These are phyloP conservation scores for Malassezia equina DNA, from an alignment of 1,284 basidiomycete species.

Conservation along the genomic window DNA sequence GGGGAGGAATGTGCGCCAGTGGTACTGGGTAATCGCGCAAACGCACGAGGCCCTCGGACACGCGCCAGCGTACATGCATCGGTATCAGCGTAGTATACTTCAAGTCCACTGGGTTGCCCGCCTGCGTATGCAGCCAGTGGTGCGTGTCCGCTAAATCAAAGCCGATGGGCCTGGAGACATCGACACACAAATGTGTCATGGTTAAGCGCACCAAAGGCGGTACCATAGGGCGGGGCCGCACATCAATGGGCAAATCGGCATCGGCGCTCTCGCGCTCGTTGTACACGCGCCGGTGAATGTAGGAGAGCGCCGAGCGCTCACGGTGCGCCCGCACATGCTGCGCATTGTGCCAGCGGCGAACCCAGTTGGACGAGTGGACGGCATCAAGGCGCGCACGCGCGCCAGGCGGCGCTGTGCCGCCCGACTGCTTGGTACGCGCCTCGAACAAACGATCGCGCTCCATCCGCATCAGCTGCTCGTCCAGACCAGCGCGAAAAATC, in stretches of 20 bases:
- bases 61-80: slow-evolving; percentile 64
- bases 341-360: slow-evolving; percentile 42
- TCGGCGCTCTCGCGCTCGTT: slow-evolving; percentile 15
- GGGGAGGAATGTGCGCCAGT: slow-evolving; percentile 51
- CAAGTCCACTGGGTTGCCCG: slow-evolving; percentile 63
- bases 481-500: slow-evolving; percentile 66
- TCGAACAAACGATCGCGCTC: slow-evolving; percentile 69
- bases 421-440: neutral
- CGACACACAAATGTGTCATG: slow-evolving; percentile 58
- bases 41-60: slow-evolving; percentile 58
- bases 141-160: slow-evolving; percentile 56
- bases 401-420: neutral
- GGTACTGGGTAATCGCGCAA: slow-evolving; percentile 64
- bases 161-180: slow-evolving; percentile 56
- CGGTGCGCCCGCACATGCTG: slow-evolving; percentile 50
- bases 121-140: slow-evolving; percentile 64
- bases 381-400: slow-evolving; percentile 64
- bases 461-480: slow-evolving; percentile 64
- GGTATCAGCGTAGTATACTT: slow-evolving; percentile 74
- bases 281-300: slow-evolving; percentile 25
- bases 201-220: slow-evolving; percentile 68
- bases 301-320: slow-evolving; percentile 49
- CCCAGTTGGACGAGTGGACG: slow-evolving; percentile 73
- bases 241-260: slow-evolving; percentile 50
- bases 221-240: slow-evolving; percentile 51